Evolutionary conservation across 1,139 yeast genomes (phyloP), one percentile per base, ranked within the genome.

Genomic region (Kodamaea sp.): DNA sequence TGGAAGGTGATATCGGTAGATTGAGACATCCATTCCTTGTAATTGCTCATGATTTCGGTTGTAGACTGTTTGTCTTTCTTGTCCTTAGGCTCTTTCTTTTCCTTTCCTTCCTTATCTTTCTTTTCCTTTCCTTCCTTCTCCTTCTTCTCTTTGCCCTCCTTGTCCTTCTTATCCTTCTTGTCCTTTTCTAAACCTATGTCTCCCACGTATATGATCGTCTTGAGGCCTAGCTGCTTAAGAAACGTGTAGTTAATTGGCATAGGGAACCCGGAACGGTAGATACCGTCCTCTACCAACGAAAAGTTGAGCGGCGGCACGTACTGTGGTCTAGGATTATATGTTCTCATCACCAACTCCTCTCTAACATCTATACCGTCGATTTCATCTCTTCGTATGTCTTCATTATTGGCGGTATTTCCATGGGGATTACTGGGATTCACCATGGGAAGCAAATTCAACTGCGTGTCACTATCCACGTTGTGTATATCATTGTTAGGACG

Each of bases 261-360:
- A 3, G 98, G 98, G 53, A 89, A 95, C 3, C 98, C 98, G 2
- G 95, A 83, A 22, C 98, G 68, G 57, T 89, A 92, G 12, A 92
- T 78, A 5, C 87, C 81, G 40, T 86, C 90, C 44, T 87, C 96
- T 2, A 90, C 96, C 13, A 87, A 75, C 1, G 96, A 78, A 54
- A 90, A 90, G 61, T 89, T 89, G 47, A 92, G 70, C 2, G 98
- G 98, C 2, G 98, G 97, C 6, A 88, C 95, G 44, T 61, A 58
- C 30, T 55, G 61, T 5, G 56, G 53, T 26, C 48, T 44, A 18
- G 48, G 48, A 10, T 38, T 34, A 31, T 28, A 41, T n/a, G 31
- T 30, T 14, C 34, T 28, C 35, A 42, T 29, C 27, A 28, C 32
- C 31, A 32, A 32, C 12, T 29, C 39, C 5, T 28, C 18, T 9